Evolutionary conservation across 1,139 yeast genomes (phyloP).

Genomic region (Pichiaceae sp.): DNA sequence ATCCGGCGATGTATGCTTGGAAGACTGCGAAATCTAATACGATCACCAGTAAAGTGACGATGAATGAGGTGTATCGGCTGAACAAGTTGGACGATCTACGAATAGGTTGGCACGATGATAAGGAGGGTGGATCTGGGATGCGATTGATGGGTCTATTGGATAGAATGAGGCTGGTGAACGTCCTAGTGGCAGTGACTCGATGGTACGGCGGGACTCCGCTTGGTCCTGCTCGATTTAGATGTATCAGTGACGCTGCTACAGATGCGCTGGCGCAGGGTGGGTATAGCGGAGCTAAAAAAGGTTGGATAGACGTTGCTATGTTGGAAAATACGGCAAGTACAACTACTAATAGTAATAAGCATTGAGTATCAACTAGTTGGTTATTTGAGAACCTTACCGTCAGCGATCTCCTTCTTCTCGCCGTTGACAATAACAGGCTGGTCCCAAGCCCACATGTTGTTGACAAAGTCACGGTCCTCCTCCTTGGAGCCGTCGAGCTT

Average conservation of each 20-base stretch:
- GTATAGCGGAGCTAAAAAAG: conserved; percentile 6
- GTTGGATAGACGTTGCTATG: conserved; percentile 12
- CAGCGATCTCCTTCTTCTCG: conserved; percentile 60
- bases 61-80: conserved; percentile 7
- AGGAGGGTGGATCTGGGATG: conserved; percentile 60
- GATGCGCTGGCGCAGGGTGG: conserved; percentile 30
- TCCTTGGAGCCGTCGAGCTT: conserved; percentile 61
- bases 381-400: conserved; percentile 79
- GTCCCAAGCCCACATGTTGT: conserved; percentile 84
- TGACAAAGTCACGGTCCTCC: conserved; percentile 60
- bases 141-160: conserved; percentile 43
- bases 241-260: conserved; percentile 44
- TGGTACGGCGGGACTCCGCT: conserved; percentile 70
- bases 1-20: conserved; percentile 67
- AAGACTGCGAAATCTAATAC: conserved; percentile 29
- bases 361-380: conserved; percentile 4
- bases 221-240: conserved; percentile 58
- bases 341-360: not conserved
- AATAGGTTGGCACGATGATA: conserved; percentile 55
- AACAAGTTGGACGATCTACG: conserved; percentile 23
- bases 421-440: conserved; percentile 63
- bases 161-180: conserved; percentile 37
- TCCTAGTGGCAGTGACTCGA: conserved; percentile 54
- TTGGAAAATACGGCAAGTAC: not conserved
- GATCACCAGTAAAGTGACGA: conserved; percentile 5